phyloP scores from a whole-genome alignment of 441 rosid genomes.

The Melastoma candidum region DNA sequence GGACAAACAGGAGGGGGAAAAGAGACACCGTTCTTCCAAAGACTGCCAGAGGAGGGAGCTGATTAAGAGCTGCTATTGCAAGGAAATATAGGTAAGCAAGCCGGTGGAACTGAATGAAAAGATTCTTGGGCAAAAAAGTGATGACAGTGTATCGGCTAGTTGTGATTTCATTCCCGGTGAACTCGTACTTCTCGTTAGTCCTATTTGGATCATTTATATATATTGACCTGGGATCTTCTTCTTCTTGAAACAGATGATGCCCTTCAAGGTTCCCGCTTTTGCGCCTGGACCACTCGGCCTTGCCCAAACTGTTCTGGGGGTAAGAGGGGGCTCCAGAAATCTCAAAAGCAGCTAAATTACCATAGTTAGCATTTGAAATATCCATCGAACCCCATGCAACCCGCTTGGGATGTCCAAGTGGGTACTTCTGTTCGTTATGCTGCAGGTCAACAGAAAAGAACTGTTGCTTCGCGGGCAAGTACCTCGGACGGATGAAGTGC shows the following conservation, averaged over 20 bases:
- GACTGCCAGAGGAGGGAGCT: slow-evolving; percentile 79
- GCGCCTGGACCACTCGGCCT: slow-evolving; percentile 29
- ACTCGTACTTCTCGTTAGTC: slow-evolving; percentile 71
- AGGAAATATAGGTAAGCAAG: slow-evolving; percentile 69
- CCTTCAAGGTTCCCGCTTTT: slow-evolving; percentile 47
- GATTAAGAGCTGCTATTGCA: slow-evolving; percentile 77
- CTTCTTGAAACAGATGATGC: slow-evolving; percentile 25
- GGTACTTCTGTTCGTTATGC: slow-evolving; percentile 21
- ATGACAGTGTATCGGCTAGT: slow-evolving; percentile 64
- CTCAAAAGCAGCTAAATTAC: slow-evolving; percentile 30
- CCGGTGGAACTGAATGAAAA: slow-evolving; percentile 79
- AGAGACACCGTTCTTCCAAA: slow-evolving; percentile 82
- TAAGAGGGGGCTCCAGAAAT: slow-evolving; percentile 28
- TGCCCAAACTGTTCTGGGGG: slow-evolving; percentile 27
- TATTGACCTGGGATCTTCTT: slow-evolving; percentile 41
- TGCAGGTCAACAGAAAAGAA: slow-evolving; percentile 27
- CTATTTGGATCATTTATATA: slow-evolving; percentile 58
- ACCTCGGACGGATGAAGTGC: slow-evolving; percentile 7
- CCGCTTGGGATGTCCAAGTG: slow-evolving; percentile 49
- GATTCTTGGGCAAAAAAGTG: slow-evolving; percentile 72
- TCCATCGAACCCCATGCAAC: slow-evolving; percentile 66
- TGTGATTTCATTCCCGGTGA: slow-evolving; percentile 67
- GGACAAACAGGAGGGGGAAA: slow-evolving; percentile 71
- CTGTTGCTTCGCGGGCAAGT: slow-evolving; percentile 11
- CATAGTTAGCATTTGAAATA: slow-evolving; percentile 17